Evolutionary conservation across 345 rosid genomes (phyloP), one percentile per base, ranked within the genome.

Genomic region (Populus alba): DNA sequence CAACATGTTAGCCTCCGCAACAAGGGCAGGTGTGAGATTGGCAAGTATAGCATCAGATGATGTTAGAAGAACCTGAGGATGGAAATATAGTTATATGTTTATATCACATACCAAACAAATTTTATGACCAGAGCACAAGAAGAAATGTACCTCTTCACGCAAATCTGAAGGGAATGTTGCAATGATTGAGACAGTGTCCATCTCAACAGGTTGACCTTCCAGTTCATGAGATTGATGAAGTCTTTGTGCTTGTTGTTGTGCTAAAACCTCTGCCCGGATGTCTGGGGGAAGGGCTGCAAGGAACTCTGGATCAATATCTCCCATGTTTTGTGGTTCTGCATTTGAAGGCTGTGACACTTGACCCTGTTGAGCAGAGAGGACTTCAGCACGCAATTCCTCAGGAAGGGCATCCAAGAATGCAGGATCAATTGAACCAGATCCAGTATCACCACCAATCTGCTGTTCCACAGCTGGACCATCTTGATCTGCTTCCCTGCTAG

Each of bases 151-250:
- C 98, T 95, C 99, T 88, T 95, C 99, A 63, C 99, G 91, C 81
- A 95, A 81, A 59, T 95, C 99, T 37, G 98, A 91, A 66, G 99
- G 97, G 89, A 95, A 95, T 15, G 99, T 93, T 31, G 99, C 98
- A 82, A 95, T 93, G 74, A 95, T 95, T 74, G 99, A 95, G 69
- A 95, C 99, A 0, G 99, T 91, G 86, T 95, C 99, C 99, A 95
- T 95, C 88, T 95, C 99, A 78, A 95, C 99, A 1, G 99, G 99
- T 87, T 95, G 98, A 59, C 99, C 99, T 88, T 95, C 99, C 69
- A 93, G 97, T 83, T 95, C 99, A 81, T 92, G 97, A 79, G 98
- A 90, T 79, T 95, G 98, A 76, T 92, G 92, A 81, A 87, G 79
- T 83, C 97, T 91, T 76, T 95, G 99, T 55, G 96, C 97, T 84